Percentiles rank a stretch among this genome's conserved stretches.
Evolutionary conservation across 192 early-diverging fungal genomes (phyloP).

Genomic region (Gryganskiella cystojenkinii): DNA sequence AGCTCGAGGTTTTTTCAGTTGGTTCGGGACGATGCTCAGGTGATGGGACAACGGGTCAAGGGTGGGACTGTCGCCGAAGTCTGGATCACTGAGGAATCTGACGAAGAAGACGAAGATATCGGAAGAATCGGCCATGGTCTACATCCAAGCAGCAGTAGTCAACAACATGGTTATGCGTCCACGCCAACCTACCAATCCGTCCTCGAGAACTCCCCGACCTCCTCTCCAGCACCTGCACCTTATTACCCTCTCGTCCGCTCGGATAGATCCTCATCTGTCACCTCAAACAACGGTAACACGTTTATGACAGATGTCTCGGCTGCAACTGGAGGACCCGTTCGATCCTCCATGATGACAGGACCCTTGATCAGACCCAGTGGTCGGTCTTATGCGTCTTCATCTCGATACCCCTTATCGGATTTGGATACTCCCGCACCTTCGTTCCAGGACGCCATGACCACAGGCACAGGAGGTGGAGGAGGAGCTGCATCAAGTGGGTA

Average conservation of each 20-base stretch:
- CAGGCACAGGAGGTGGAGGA: too few species aligned
- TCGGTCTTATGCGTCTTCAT: slow-evolving; percentile 12
- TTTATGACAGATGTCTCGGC: slow-evolving; percentile 32
- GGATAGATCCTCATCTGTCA: slow-evolving; percentile 5
- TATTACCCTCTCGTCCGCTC: slow-evolving; percentile 4
- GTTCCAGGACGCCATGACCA: neutral
- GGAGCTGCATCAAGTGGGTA: neutral
- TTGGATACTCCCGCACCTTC: neutral
- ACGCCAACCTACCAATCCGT: too few species aligned
- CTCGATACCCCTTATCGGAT: neutral
- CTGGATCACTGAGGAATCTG: slow-evolving; percentile 21
- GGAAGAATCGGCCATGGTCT: neutral
- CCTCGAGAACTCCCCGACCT: neutral
- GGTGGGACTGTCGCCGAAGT: slow-evolving; percentile 33
- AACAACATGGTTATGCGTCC: neutral
- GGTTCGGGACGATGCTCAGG: slow-evolving; percentile 20
- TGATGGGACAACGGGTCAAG: slow-evolving; percentile 28
- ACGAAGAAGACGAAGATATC: neutral
- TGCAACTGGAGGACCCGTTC: slow-evolving; percentile 19
- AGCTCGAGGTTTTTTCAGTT: slow-evolving; percentile 13
- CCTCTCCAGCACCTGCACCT: neutral
- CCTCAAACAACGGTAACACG: slow-evolving; percentile 30
- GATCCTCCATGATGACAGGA: slow-evolving; percentile 4
- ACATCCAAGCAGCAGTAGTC: neutral
- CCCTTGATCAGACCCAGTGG: slow-evolving; percentile 8